Percentiles rank a stretch among this genome's conserved stretches.
Evolutionary conservation across 352 stramenopile species (phyloP).

Genomic region (Phytophthora fragariae): DNA sequence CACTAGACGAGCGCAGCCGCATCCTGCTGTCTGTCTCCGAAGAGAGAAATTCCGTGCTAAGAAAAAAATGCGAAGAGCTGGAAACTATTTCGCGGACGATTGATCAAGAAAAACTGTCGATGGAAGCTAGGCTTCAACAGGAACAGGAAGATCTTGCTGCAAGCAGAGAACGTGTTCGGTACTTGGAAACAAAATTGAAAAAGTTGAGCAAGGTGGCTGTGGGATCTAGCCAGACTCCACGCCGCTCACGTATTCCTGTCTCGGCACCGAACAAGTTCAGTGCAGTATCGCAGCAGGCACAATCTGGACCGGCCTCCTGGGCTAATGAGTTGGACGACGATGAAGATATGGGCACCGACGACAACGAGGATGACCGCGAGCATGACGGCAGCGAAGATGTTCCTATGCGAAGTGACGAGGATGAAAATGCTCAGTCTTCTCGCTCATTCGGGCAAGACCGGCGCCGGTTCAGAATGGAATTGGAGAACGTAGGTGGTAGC

Average conservation of each 20-base stretch:
- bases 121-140: conserved; percentile 54
- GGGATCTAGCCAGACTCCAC: conserved; percentile 21
- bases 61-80: conserved; percentile 82
- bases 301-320: conserved; percentile 60
- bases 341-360: conserved; percentile 58
- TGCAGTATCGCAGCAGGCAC: conserved; percentile 16
- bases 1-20: conserved; percentile 66
- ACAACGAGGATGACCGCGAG: conserved; percentile 48
- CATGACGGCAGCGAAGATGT: conserved; percentile 57
- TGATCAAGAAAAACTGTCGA: conserved; percentile 59
- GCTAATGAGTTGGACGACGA: conserved; percentile 80
- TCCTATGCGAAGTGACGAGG: conserved; percentile 61
- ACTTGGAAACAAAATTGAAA: conserved; percentile 68
- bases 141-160: conserved; percentile 60
- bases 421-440: conserved; percentile 33
- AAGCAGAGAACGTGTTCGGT: conserved; percentile 68
- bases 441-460: conserved; percentile 38
- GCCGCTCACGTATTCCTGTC: conserved; percentile 26
- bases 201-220: conserved; percentile 44
- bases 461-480: conserved; percentile 65
- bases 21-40: conserved; percentile 81
- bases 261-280: conserved; percentile 31
- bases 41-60: conserved; percentile 73
- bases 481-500: conserved; percentile 51
- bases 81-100: conserved; percentile 50